Evolutionary conservation across 2,329 filamentous ascomycete genomes (phyloP).

Genomic region (Tolypocladium tropicale): DNA sequence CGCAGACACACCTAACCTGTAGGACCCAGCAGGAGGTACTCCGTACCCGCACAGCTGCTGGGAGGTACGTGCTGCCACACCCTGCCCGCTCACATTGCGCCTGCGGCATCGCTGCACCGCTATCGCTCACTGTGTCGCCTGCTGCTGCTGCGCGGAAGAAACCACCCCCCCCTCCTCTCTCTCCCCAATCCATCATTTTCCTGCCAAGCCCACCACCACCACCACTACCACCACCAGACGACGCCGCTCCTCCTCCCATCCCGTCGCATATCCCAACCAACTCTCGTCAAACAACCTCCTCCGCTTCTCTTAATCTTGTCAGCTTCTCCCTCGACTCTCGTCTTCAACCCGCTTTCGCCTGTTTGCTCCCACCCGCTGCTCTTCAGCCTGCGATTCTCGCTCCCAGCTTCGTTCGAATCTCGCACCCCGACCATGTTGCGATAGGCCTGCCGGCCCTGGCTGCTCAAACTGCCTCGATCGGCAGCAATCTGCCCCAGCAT

Average conservation of each 20-base stretch:
- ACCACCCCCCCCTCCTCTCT: background rate
- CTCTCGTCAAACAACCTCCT: background rate
- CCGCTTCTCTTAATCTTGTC: background rate
- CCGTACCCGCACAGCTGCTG: no score
- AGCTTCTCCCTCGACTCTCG: background rate
- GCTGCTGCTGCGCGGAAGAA: background rate
- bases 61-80: background rate
- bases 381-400: background rate
- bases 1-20: no score
- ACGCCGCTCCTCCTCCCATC: background rate
- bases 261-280: conserved; percentile 1
- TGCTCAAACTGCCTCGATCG: conserved; percentile 2
- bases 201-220: background rate
- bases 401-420: background rate
- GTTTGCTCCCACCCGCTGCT: background rate
- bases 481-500: conserved; percentile 4
- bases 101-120: background rate
- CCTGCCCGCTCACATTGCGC: background rate
- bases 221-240: background rate
- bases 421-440: conserved; percentile 5
- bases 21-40: background rate
- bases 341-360: background rate
- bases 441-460: conserved; percentile 6
- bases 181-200: background rate
- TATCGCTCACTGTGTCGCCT: background rate